Evolutionary conservation across 768 basidiomycete genomes (phyloP).

Genomic region (Collybia sp.): DNA sequence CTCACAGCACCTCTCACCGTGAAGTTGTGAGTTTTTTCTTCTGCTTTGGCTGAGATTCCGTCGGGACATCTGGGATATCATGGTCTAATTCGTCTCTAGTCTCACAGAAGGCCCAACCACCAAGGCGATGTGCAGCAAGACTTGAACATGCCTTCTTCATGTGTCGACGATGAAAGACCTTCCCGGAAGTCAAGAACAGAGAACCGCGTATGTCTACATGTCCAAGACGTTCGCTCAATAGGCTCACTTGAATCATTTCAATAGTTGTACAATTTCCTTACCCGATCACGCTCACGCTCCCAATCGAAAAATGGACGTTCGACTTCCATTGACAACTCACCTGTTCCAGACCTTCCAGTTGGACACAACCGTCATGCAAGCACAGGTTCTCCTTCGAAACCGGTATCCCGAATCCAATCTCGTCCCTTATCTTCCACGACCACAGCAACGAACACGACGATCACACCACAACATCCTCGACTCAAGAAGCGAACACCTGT

Average conservation of each 20-base stretch:
- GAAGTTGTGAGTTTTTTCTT: no score
- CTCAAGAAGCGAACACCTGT: slow-evolving; percentile 22
- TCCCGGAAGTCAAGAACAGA: slow-evolving; percentile 37
- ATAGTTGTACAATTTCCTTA: slow-evolving; percentile 60
- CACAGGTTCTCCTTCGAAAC: slow-evolving; percentile 34
- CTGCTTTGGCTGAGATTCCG: no score
- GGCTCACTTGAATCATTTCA: slow-evolving; percentile 3
- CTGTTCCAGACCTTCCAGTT: slow-evolving; percentile 11
- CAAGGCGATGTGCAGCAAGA: no score
- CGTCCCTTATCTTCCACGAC: slow-evolving; percentile 67
- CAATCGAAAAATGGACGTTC: slow-evolving; percentile 31
- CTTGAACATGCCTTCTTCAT: neutral
- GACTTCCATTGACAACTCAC: slow-evolving; percentile 11
- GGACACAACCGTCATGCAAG: neutral
- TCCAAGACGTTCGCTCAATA: slow-evolving; percentile 5
- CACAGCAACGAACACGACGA: slow-evolving; percentile 55
- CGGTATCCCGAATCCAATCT: slow-evolving; percentile 43
- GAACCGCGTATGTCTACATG: slow-evolving; percentile 35
- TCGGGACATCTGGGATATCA: no score
- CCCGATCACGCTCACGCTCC: slow-evolving; percentile 59
- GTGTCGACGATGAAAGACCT: slow-evolving; percentile 30
- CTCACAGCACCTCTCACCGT: no score
- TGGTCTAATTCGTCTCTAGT: no score
- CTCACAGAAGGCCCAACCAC: no score
- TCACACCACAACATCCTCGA: slow-evolving; percentile 52